These are phyloP conservation scores for Tetracentron sinense DNA, from an alignment of 164 flowering plant genomes.

Conservation along the genomic window DNA sequence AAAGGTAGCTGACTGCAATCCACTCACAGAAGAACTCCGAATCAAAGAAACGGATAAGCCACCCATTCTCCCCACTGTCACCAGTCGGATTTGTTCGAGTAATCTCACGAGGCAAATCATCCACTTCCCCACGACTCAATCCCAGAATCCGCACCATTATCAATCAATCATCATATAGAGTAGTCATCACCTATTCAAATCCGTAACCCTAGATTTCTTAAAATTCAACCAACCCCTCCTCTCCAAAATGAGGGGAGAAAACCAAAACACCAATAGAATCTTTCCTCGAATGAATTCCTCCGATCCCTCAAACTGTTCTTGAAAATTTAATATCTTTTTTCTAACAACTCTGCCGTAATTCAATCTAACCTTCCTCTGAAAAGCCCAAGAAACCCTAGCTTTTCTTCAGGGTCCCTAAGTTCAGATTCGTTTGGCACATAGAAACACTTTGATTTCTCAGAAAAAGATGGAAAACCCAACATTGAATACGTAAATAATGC, in stretches of 20 bases:
- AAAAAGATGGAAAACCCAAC: background rate
- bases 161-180: conserved; percentile 32
- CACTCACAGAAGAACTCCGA: conserved; percentile 98
- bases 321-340: too few relatives aligned
- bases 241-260: too few relatives aligned
- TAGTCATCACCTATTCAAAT: conserved; percentile 5
- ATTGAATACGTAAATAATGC: background rate
- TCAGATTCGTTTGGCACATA: background rate
- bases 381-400: conserved; percentile 8
- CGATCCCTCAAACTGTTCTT: too few relatives aligned
- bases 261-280: too few relatives aligned
- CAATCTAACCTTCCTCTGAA: background rate
- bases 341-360: background rate
- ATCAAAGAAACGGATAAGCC: conserved; percentile 94
- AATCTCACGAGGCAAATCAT: conserved; percentile 80
- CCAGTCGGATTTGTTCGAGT: conserved; percentile 42
- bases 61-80: conserved; percentile 77
- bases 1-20: conserved; percentile 97
- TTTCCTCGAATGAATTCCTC: too few relatives aligned
- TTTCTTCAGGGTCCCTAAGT: conserved; percentile 8
- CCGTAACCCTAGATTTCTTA: background rate
- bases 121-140: conserved; percentile 47
- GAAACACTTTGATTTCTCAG: background rate
- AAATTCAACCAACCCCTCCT: conserved; percentile 15
- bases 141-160: conserved; percentile 80